Conservation (phyloP, 257 asterid genomes). For the Nicotiana paniculata region DNA sequence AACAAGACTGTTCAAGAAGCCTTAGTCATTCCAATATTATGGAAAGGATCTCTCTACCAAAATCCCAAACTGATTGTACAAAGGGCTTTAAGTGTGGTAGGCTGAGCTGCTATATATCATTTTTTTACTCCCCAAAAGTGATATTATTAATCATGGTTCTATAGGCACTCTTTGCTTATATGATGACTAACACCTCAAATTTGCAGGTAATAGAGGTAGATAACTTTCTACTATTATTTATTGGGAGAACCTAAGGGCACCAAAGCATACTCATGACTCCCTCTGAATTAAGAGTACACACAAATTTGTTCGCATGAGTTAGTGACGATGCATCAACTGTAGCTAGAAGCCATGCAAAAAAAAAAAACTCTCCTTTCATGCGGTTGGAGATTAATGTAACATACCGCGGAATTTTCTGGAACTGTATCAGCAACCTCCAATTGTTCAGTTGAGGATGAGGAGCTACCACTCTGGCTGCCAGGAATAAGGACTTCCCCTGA, state of each 20-base stretch:
- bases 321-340: neutral
- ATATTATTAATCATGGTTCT: neutral
- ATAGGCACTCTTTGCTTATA: neutral
- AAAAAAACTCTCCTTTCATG: neutral
- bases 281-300: neutral
- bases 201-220: neutral
- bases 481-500: slow-evolving; percentile 84
- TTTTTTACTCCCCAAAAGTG: too few species aligned
- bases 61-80: too few species aligned
- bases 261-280: neutral
- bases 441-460: slow-evolving; percentile 32
- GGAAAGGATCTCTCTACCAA: too few species aligned
- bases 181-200: neutral
- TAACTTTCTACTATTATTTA: too few species aligned
- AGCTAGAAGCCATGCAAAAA: neutral
- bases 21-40: too few species aligned
- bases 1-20: too few species aligned
- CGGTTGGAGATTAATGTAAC: slow-evolving; percentile 12
- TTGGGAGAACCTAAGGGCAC: neutral
- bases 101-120: too few species aligned
- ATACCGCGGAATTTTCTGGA: slow-evolving; percentile 49
- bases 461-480: slow-evolving; percentile 46
- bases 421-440: slow-evolving; percentile 33
- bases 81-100: too few species aligned
- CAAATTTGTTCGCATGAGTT: neutral